Base-by-base conservation (phyloP, 257 asterid genomes). In the Vinca minor region DNA sequence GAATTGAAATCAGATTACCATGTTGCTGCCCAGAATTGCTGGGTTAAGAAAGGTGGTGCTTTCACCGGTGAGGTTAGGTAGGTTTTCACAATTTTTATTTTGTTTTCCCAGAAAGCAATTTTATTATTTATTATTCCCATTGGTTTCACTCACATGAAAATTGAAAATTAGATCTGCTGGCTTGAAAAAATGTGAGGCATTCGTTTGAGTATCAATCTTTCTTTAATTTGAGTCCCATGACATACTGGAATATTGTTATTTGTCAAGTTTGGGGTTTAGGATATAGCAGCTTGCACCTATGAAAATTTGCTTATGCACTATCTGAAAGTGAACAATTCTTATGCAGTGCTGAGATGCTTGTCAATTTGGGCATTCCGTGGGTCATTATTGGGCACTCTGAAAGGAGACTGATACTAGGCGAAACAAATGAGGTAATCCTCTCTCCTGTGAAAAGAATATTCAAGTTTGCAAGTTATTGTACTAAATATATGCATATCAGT, bases 11-110 rank as follows among this genome's bases (percentile, higher is more conserved):
- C 95, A 48, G 99, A 89, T 41, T 85, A 89, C 85, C 88, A 81
- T 54, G 92, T 89, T 45, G 99, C 99, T 23, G 97, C 99, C 59
- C 99, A 93, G 77, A 93, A 93, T 62, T 93, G 97, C 62, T 89
- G 99, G 99, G 90, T 93, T 44, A 93, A 82, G 92, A 89, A 93
- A 69, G 97, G 99, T 2, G 99, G 99, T 74, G 99, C 99, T 75
- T 93, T 72, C 82, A 93, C 97, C 0, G 99, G 99, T 53, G 98
- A 93, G 76, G 70, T 93, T 76, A 89, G 99, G 97, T 85, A 80
- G 14, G 83, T 55, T 28, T 69, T 32, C 52, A 14, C 29, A 9
- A 15, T 25, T 28, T 39, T 4, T 23, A 20, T 39, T 35, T 44
- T 15, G 39, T 25, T 13, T 29, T 4, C 15, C 3, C 31, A 20